A percentile compares a stretch with the other conserved stretches of the same genome.
These are phyloP conservation scores for Hirsutella thompsonii DNA, from an alignment of 2,329 filamentous ascomycete species.

Conservation along the genomic window DNA sequence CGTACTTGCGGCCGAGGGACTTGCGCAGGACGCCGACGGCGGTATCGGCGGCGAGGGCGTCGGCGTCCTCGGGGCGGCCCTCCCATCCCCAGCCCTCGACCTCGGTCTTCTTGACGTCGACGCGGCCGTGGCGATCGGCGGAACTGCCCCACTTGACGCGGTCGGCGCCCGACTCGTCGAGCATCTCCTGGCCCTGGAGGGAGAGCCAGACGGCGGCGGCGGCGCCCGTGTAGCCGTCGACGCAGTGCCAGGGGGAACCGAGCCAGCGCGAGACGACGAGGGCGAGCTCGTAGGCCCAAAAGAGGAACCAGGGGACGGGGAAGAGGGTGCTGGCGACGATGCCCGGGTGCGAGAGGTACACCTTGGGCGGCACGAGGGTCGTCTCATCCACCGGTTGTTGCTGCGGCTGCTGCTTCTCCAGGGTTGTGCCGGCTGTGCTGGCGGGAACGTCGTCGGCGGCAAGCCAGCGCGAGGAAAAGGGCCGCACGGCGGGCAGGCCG, in stretches of 20 bases:
- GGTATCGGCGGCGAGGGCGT: constrained; percentile 27
- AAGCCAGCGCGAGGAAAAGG: constrained; percentile 46
- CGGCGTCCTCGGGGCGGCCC: constrained; percentile 37
- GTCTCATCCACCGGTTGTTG: background rate
- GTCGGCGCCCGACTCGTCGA: constrained; percentile 43
- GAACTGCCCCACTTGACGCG: constrained; percentile 74
- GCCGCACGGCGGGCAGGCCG: constrained; percentile 48
- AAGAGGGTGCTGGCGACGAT: constrained; percentile 75
- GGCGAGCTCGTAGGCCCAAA: constrained; percentile 51
- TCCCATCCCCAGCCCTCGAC: constrained; percentile 76
- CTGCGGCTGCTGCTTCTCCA: background rate
- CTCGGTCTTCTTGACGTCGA: constrained; percentile 62
- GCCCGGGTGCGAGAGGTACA: constrained; percentile 78
- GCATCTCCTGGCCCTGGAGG: constrained; percentile 48
- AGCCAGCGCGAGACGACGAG: constrained; percentile 63
- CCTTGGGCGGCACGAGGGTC: constrained; percentile 35
- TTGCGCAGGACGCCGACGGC: constrained; percentile 34
- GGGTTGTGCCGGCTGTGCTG: background rate
- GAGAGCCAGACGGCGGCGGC: constrained; percentile 66
- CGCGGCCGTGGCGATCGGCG: constrained; percentile 43
- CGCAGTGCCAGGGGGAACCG: constrained; percentile 80
- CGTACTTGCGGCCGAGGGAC: constrained; percentile 45
- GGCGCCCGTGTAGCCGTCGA: constrained; percentile 66
- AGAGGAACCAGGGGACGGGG: constrained; percentile 56
- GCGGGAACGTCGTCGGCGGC: constrained; percentile 11